Percentiles rank a stretch among this genome's conserved stretches.
Conservation (phyloP, 768 basidiomycete genomes). For the Hygrocybe coccinea region DNA sequence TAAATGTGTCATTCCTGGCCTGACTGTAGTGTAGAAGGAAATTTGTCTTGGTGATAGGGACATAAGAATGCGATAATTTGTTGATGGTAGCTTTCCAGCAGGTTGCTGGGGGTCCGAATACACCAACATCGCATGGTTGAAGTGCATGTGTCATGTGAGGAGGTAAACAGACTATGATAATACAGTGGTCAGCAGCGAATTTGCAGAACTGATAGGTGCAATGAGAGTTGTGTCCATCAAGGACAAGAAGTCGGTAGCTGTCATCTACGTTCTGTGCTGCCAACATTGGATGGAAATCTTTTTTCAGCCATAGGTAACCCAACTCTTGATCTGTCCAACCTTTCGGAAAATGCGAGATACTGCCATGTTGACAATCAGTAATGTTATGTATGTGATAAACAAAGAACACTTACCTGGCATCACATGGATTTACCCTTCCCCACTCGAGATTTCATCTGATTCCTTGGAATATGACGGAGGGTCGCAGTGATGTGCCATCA, state of each 20-base stretch:
- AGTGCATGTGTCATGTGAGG: neutral
- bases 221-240: neutral
- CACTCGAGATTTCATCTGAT: constrained; percentile 9
- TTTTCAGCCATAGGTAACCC: constrained; percentile 19
- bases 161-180: neutral
- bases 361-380: neutral
- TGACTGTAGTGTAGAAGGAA: neutral
- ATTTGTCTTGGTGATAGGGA: no score
- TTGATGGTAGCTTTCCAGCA: no score
- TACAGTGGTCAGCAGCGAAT: neutral
- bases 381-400: neutral
- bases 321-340: constrained; percentile 28
- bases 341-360: constrained; percentile 18
- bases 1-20: constrained; percentile 5
- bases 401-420: constrained; percentile 11
- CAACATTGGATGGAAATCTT: constrained; percentile 18
- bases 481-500: constrained; percentile 25
- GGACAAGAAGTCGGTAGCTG: neutral
- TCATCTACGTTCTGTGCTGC: neutral
- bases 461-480: constrained; percentile 10
- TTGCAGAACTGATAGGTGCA: neutral
- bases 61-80: no score
- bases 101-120: no score
- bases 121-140: no score
- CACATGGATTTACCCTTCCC: constrained; percentile 15